A percentile compares a stretch with the other conserved stretches of the same genome.
These are phyloP conservation scores for Penicillium lagena DNA, from an alignment of 495 filamentous ascomycete genomes.

Conservation along the genomic window DNA sequence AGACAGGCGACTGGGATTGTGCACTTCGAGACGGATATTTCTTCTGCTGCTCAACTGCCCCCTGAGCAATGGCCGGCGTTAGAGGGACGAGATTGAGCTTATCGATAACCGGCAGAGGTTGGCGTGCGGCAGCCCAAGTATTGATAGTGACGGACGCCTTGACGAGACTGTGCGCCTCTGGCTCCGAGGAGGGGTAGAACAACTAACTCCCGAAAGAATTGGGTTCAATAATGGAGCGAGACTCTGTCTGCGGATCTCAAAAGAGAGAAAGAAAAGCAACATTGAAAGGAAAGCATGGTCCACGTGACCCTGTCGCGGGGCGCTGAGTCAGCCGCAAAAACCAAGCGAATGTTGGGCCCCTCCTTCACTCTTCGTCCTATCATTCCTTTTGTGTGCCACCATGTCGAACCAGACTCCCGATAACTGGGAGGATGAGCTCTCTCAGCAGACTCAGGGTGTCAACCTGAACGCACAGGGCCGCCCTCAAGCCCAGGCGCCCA, in stretches of 20 bases:
- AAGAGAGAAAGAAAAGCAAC: slow-evolving; percentile 1
- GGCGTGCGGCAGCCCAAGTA: too few relatives aligned
- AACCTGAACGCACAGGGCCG: slow-evolving; percentile 75
- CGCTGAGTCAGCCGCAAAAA: slow-evolving; percentile 38
- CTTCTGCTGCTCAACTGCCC: background rate
- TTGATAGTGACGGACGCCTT: too few relatives aligned
- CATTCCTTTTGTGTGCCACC: slow-evolving; percentile 19
- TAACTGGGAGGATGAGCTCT: slow-evolving; percentile 93
- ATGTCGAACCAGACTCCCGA: slow-evolving; percentile 79
- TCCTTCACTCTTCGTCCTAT: slow-evolving; percentile 2
- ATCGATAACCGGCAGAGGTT: slow-evolving; percentile 25
- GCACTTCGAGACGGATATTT: background rate
- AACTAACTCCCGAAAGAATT: too few relatives aligned
- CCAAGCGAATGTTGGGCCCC: slow-evolving; percentile 15
- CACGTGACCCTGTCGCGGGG: slow-evolving; percentile 21
- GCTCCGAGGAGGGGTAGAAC: too few relatives aligned
- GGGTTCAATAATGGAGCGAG: too few relatives aligned
- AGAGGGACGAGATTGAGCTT: slow-evolving; percentile 18
- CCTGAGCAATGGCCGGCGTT: slow-evolving; percentile 10
- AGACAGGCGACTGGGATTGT: background rate
- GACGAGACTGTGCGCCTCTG: too few relatives aligned
- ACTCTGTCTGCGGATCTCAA: background rate
- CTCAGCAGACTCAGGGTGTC: slow-evolving; percentile 79
- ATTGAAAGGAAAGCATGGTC: background rate
- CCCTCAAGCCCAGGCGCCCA: slow-evolving; percentile 52